Conservation (phyloP, 192 early-diverging fungal species). For the Coemansia javaensis region DNA sequence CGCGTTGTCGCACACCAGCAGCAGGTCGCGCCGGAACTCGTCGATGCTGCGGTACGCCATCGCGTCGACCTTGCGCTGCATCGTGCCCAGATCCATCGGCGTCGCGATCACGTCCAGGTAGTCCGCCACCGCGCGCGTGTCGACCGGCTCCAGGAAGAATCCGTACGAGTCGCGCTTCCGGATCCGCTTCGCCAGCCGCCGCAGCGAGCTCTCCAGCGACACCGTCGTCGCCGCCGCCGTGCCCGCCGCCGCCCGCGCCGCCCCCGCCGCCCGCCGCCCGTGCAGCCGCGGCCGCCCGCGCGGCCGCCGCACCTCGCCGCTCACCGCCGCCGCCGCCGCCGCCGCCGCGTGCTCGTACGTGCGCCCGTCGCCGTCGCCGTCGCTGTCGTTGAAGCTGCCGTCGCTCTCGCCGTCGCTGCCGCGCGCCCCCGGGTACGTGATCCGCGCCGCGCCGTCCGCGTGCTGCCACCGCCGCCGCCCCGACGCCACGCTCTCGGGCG, state of each 20-base stretch:
- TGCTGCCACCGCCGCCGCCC: too few relatives aligned
- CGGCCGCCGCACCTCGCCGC: conserved; percentile 4
- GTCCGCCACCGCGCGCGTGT: conserved; percentile 68
- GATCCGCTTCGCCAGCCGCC: conserved; percentile 61
- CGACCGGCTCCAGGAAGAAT: conserved; percentile 83
- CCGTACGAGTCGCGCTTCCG: conserved; percentile 79
- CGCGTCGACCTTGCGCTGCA: conserved; percentile 66
- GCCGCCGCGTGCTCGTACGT: conserved; percentile 14
- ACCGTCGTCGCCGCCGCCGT: conserved; percentile 27
- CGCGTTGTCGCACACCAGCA: conserved; percentile 72
- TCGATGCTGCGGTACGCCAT: conserved; percentile 60
- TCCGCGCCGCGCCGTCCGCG: too few relatives aligned
- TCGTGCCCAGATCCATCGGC: conserved; percentile 92
- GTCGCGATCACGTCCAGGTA: conserved; percentile 72
- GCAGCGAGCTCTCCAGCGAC: conserved; percentile 57
- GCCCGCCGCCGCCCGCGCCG: background rate
- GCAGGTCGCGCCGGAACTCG: conserved; percentile 73
- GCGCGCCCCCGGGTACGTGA: conserved; percentile 20
- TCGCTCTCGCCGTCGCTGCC: conserved; percentile 6
- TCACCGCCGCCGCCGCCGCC: background rate
- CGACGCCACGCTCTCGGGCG: conserved; percentile 12
- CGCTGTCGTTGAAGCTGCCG: conserved; percentile 9
- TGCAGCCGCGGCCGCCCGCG: conserved; percentile 40
- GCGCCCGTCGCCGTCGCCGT: conserved; percentile 14
- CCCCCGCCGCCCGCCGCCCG: conserved; percentile 10